Base-by-base conservation (phyloP, 805 yeast genomes). In the Ogataea nakhonphanomensis region DNA sequence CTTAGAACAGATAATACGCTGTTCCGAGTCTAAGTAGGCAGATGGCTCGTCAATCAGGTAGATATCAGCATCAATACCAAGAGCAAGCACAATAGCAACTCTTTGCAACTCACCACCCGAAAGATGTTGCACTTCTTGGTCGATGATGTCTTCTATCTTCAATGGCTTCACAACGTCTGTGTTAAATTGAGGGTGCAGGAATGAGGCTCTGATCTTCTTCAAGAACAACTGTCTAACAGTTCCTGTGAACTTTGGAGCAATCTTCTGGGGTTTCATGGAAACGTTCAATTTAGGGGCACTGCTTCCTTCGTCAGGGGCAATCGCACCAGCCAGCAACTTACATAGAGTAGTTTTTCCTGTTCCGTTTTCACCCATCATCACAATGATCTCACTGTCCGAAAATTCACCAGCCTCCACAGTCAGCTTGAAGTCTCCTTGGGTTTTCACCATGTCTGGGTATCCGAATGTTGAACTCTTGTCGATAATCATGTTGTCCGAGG, bases 101-200 rank as follows among this genome's bases (percentile, higher is more conserved):
- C 99, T 84, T 73, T 93, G 99, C 73, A 93, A 77, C 73, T 93
- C 99, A 81, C 99, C 99, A 73, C 99, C 99, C 35, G 97, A 90
- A 66, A 93, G 73, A 57, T 88, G 87, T 72, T 88, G 96, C 38
- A 93, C 99, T 70, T 93, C 98, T 67, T 93, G 96, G 67, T 93
- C 99, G 50, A 93, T 84, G 55, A 93, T 86, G 61, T 84, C 90
- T 55, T 93, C 98, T 51, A 93, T 88, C 61, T 74, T 84, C 65
- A 93, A 76, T 39, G 99, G 99, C 70, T 91, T 93, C 58, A 86
- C 86, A 38, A 93, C 99, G 71, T 93, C 99, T 33, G 97, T 86
- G 72, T 93, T 96, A 73, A 93, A 93, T 70, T 93, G 99, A 33
- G 99, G 97, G 65, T 80, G 87, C 65, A 93, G 74, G 74, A 93